Evolutionary conservation across 768 basidiomycete genomes (phyloP).

Genomic region (Boletus reticulatus): DNA sequence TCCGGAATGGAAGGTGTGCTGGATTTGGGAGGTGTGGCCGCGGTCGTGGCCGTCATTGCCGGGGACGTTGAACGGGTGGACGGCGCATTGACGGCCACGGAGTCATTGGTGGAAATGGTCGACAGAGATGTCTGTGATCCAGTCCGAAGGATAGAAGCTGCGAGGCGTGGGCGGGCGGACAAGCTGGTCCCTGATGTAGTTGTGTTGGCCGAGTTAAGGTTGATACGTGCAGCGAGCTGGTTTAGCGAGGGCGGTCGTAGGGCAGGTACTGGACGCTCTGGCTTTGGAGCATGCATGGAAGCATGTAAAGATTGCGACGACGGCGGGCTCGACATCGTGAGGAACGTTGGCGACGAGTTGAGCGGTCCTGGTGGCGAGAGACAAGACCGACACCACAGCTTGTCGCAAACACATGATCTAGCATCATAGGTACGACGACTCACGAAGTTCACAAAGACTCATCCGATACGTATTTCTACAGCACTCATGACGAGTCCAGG

Average conservation of each 20-base stretch:
- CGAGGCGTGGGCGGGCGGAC: constrained; percentile 62
- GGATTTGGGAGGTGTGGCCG: constrained; percentile 41
- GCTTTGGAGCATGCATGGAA: constrained; percentile 36
- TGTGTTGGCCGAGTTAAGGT: constrained; percentile 35
- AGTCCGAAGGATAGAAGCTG: constrained; percentile 70
- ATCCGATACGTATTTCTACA: too few species aligned
- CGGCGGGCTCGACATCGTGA: constrained; percentile 33
- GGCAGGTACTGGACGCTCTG: constrained; percentile 34
- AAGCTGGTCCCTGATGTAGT: constrained; percentile 22
- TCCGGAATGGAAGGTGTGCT: constrained; percentile 41
- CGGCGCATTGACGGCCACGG: constrained; percentile 63
- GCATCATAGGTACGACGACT: too few species aligned
- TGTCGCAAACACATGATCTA: background rate
- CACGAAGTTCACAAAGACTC: too few species aligned
- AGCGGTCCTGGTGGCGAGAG: constrained; percentile 7
- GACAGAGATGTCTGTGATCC: constrained; percentile 53
- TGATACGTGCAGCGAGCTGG: constrained; percentile 79
- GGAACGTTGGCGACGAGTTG: constrained; percentile 13
- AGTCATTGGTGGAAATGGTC: constrained; percentile 51
- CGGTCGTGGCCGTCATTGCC: constrained; percentile 43
- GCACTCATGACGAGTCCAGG: too few species aligned
- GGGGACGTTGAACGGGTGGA: constrained; percentile 70
- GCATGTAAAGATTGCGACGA: constrained; percentile 28
- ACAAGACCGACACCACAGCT: constrained; percentile 12
- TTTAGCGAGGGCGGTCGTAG: constrained; percentile 69